Evolutionary conservation across 106 monocot species (phyloP).

Genomic region (Ottelia alismoides): DNA sequence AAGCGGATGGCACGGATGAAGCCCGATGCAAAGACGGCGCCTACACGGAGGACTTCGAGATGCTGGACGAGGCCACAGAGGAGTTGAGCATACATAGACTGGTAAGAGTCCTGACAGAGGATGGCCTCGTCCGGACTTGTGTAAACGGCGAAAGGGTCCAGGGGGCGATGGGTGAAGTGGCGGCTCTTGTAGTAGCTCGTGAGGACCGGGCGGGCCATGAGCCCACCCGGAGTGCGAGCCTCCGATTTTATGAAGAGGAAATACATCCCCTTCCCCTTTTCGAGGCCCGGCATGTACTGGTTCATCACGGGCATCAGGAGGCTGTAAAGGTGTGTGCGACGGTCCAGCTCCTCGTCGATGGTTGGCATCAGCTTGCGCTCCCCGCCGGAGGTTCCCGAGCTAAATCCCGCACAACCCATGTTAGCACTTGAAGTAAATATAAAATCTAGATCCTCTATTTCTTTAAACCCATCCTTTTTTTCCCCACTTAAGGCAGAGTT

Average conservation of each 20-base stretch:
- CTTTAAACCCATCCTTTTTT: no score
- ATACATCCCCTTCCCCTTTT: slow-evolving; percentile 9
- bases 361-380: slow-evolving; percentile 11
- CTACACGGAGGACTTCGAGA: not conserved
- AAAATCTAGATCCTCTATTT: no score
- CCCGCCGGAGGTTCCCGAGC: slow-evolving; percentile 11
- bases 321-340: slow-evolving; percentile 6
- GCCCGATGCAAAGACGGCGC: slow-evolving; percentile 2
- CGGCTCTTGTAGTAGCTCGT: slow-evolving; percentile 16
- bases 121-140: slow-evolving; percentile 10
- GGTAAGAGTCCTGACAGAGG: slow-evolving; percentile 9
- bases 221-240: slow-evolving; percentile 7
- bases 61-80: not conserved
- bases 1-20: not conserved
- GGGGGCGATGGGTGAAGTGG: slow-evolving; percentile 1
- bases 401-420: not conserved
- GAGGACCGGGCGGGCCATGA: slow-evolving; percentile 7
- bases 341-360: slow-evolving; percentile 5
- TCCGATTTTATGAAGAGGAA: slow-evolving; percentile 8
- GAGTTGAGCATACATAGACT: slow-evolving; percentile 9
- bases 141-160: slow-evolving; percentile 6
- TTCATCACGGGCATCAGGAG: slow-evolving; percentile 10
- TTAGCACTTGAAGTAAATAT: no score
- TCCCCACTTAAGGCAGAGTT: no score
- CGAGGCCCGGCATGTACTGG: slow-evolving; percentile 8